Conservation (phyloP, 768 basidiomycete species). For the Auricularia auricula-judae region DNA sequence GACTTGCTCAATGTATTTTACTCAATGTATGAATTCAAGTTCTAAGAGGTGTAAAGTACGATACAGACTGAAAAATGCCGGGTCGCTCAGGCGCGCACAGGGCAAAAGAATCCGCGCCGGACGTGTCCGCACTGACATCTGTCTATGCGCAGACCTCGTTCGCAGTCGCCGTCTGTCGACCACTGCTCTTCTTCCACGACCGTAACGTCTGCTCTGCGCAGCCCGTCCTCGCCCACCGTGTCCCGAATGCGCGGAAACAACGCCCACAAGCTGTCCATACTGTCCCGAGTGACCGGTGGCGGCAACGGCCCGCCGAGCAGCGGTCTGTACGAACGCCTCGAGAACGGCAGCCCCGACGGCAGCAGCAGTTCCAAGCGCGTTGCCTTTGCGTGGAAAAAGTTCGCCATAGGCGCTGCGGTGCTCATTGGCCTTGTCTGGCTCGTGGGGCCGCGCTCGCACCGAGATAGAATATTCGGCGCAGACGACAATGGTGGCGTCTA, state of each 20-base stretch:
- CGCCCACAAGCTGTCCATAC: background rate
- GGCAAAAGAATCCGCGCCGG: background rate
- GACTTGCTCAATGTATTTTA: too few species aligned
- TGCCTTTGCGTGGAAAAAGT: conserved; percentile 4
- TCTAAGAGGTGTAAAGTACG: too few species aligned
- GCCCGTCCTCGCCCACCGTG: background rate
- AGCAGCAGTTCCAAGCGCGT: background rate
- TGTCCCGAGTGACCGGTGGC: background rate
- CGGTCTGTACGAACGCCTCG: background rate
- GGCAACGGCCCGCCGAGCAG: background rate
- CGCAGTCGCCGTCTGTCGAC: background rate
- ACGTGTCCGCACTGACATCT: background rate
- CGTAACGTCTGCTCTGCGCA: background rate
- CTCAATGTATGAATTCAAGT: too few species aligned
- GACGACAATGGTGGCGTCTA: background rate
- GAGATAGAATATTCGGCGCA: conserved; percentile 6
- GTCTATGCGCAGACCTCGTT: background rate
- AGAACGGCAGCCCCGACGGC: background rate
- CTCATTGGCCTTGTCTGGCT: conserved; percentile 56
- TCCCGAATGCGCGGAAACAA: background rate
- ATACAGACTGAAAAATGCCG: too few species aligned
- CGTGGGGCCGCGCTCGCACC: conserved; percentile 40
- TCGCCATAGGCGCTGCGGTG: conserved; percentile 45
- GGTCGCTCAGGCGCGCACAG: too few species aligned
- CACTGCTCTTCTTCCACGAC: background rate